Conservation (phyloP, 345 rosid genomes). For the Eucalyptus polyanthemos region DNA sequence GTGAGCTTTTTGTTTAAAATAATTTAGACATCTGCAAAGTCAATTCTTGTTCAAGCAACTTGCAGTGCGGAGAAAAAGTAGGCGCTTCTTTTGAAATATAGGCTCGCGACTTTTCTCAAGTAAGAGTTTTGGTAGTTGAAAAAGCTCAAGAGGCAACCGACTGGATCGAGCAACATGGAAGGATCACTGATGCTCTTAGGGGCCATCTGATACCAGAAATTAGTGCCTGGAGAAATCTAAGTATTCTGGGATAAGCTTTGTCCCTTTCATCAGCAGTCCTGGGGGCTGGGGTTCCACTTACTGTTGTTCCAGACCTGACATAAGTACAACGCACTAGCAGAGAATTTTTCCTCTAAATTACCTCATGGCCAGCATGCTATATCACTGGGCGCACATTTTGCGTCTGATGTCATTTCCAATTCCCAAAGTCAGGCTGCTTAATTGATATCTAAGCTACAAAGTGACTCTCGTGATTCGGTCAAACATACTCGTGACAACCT, state of each 20-base stretch:
- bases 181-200: constrained; percentile 66
- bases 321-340: constrained; percentile 69
- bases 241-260: constrained; percentile 30
- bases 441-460: constrained; percentile 35
- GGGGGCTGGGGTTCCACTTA: constrained; percentile 67
- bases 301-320: constrained; percentile 88
- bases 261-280: constrained; percentile 74
- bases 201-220: constrained; percentile 55
- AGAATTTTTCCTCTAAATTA: constrained; percentile 77
- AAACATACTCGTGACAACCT: constrained; percentile 40
- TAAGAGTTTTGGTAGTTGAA: constrained; percentile 50
- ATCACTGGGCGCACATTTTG: constrained; percentile 72
- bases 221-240: constrained; percentile 16
- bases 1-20: too few species aligned
- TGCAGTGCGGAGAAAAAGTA: constrained; percentile 36
- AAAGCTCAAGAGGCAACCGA: constrained; percentile 76
- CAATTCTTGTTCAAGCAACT: constrained; percentile 70
- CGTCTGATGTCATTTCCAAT: constrained; percentile 52
- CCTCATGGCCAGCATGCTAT: constrained; percentile 53
- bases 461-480: constrained; percentile 33
- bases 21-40: constrained; percentile 55
- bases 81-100: constrained; percentile 56
- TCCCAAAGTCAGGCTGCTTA: constrained; percentile 74
- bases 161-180: constrained; percentile 85
- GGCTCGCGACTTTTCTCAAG: constrained; percentile 74